Base-by-base conservation (phyloP, 129 eudicot species). In the Tagetes erecta region DNA sequence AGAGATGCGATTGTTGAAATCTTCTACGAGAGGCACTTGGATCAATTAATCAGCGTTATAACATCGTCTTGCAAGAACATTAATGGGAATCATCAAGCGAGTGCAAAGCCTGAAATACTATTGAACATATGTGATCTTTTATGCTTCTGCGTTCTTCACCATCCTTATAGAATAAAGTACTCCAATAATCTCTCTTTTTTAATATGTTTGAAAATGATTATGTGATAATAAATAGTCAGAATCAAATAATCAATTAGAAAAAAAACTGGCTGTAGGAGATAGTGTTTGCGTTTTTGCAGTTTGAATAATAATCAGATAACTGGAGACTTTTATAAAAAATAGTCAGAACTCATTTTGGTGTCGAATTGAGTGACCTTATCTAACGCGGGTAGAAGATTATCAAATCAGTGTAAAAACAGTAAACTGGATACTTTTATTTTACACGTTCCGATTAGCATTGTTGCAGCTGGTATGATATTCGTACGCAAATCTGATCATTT, bases 131-230 rank as follows among this genome's bases (percentile, higher is more conserved):
- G 97, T 74, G 98, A 94, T 72, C 86, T 94, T 36, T 82, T 94
- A 51, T 90, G 98, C 81, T 94, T 90, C 78, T 94, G 98, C 49
- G 86, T 94, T 76, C 74, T 84, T 83, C 96, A 86, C 66, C 98
- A 94, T 81, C 93, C 93, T 52, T 79, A 69, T 55, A 86, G 91
- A 77, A 90, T 94, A 90, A 94, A 90, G 98, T 94, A 94, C 83
- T 46, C 39, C 53, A 45, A 41, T 67, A 73, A 44, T 45, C 59
- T 51, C 73, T 55, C 42, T 44, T 51, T 72, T 42, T 67, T 71
- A 41, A 67, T 40, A 13, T 62, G 59, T 51, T 36, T 50, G 35
- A 36, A 70, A 70, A 13, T 70, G 62, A 11, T 70, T n/a, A 31
- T 46, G 31, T 70, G 62, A 70, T 68, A 50, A 14, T 27, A 71